These are phyloP conservation scores for Coemansia biformis DNA, from an alignment of 192 early-diverging fungal species.

Conservation along the genomic window DNA sequence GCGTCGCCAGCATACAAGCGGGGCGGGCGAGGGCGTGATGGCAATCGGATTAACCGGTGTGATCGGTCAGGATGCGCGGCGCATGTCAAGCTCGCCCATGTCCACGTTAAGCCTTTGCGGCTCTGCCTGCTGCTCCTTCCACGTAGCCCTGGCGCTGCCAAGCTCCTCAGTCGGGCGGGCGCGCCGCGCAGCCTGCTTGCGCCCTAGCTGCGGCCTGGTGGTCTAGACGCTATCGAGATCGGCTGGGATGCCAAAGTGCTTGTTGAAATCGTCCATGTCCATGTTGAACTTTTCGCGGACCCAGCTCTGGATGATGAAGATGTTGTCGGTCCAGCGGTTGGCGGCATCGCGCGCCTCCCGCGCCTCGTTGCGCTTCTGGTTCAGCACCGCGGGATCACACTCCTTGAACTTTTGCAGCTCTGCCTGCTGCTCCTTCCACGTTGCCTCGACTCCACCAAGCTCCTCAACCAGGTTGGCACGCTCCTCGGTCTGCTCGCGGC, in stretches of 20 bases:
- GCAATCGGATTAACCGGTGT: too few species aligned
- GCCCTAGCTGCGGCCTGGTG: slow-evolving; percentile 49
- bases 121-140: slow-evolving; percentile 50
- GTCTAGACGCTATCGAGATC: slow-evolving; percentile 62
- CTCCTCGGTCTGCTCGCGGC: slow-evolving; percentile 64
- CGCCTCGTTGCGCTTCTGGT: slow-evolving; percentile 58
- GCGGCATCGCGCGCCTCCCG: slow-evolving; percentile 62
- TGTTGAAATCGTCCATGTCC: slow-evolving; percentile 57
- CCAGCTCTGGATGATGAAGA: slow-evolving; percentile 77
- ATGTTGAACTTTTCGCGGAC: slow-evolving; percentile 65
- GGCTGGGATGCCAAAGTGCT: slow-evolving; percentile 61
- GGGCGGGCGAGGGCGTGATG: too few species aligned
- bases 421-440: slow-evolving; percentile 34
- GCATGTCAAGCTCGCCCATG: slow-evolving; percentile 55
- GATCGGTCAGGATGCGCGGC: slow-evolving; percentile 66
- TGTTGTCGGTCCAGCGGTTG: slow-evolving; percentile 88
- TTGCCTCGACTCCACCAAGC: slow-evolving; percentile 51
- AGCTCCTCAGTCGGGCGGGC: not conserved
- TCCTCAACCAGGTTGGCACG: slow-evolving; percentile 51
- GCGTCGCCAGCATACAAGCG: not conserved
- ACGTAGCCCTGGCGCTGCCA: slow-evolving; percentile 14
- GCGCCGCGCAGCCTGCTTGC: slow-evolving; percentile 64
- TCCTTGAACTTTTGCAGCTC: slow-evolving; percentile 68
- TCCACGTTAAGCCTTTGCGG: slow-evolving; percentile 61
- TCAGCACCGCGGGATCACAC: slow-evolving; percentile 69